Evolutionary conservation across 2,329 filamentous ascomycete species (phyloP).

Genomic region (Neofusicoccum ribis): DNA sequence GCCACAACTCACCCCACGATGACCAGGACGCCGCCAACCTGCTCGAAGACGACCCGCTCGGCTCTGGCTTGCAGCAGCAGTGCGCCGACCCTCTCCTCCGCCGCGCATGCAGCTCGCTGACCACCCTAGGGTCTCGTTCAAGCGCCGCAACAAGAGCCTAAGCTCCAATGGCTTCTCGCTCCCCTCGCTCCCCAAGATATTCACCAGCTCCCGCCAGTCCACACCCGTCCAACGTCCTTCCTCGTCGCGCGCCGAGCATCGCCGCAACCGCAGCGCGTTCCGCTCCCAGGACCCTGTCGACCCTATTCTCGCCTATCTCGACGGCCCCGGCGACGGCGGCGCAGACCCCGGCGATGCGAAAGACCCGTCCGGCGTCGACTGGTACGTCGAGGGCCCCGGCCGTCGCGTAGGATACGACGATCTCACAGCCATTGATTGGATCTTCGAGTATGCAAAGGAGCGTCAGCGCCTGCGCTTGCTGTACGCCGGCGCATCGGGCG

Average conservation of each 20-base stretch:
- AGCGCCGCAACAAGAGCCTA: conserved; percentile 62
- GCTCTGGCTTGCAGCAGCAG: conserved; percentile 25
- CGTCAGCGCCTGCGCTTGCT: conserved; percentile 81
- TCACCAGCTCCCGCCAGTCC: conserved; percentile 38
- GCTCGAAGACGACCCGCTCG: conserved; percentile 59
- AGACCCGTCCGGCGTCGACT: conserved; percentile 60
- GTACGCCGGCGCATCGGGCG: conserved; percentile 62
- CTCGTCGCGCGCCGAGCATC: conserved; percentile 32
- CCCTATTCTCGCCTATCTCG: conserved; percentile 45
- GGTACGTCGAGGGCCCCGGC: conserved; percentile 87
- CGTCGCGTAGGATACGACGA: conserved; percentile 93
- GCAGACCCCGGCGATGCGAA: conserved; percentile 44
- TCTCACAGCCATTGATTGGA: conserved; percentile 98
- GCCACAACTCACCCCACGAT: conserved; percentile 36
- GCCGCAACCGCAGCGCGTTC: conserved; percentile 29
- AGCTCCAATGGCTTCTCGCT: conserved; percentile 37
- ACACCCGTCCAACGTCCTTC: conserved; percentile 26
- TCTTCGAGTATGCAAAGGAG: conserved; percentile 97
- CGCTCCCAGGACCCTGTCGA: conserved; percentile 35
- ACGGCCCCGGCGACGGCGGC: conserved; percentile 39
- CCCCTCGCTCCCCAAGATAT: conserved; percentile 45
- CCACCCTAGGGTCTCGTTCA: conserved; percentile 61
- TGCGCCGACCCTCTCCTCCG: background rate
- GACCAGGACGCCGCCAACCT: conserved; percentile 53
- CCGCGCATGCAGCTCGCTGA: conserved; percentile 15